Base-by-base conservation (phyloP, 345 rosid genomes). In the Brassica nigra region DNA sequence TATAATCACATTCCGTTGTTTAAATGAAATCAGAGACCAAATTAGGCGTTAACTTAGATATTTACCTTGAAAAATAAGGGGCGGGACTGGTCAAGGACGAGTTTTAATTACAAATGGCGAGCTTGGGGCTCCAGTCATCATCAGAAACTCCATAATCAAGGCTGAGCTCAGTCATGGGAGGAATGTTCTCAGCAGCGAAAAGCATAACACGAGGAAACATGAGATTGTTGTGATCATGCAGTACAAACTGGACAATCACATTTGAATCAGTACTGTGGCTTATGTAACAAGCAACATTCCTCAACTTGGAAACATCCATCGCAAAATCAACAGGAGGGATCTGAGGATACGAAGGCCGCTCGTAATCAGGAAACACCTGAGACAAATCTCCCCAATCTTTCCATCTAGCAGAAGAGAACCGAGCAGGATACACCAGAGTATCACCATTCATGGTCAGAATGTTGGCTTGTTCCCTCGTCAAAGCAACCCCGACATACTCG, bases 181-280 rank as follows among this genome's bases (percentile, higher is more conserved):
- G 97, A 58, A 95, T 93, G 70, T 90, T 90, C 83, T 95, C 98
- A 84, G 89, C 68, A 4, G 98, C 91, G 12, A 93, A 95, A 76
- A 95, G 90, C 99, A 93, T 95, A 69, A 90, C 85, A 58, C 89
- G 97, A 69, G 99, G 99, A 73, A 91, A 93, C 92, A 89, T 91
- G 52, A 93, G 67, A 76, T 89, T 93, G 73, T 87, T 95, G 82
- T 93, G 98, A 82, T 95, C 97, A 85, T 89, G 84, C 49, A 95
- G 81, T 39, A 95, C 95, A 68, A 79, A 84, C 78, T 95, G 99
- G 71, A 93, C 97, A 81, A 93, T 69, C 70, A 91, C 92, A 81
- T 95, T 95, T 7, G 99, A 96, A 81, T 85, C 83, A 57, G 86
- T 71, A 84, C 97, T 90, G 55, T 95, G 98, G 81, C 99, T 91